These are phyloP conservation scores for Podila epicladia DNA, from an alignment of 192 early-diverging fungal species.

Conservation along the genomic window DNA sequence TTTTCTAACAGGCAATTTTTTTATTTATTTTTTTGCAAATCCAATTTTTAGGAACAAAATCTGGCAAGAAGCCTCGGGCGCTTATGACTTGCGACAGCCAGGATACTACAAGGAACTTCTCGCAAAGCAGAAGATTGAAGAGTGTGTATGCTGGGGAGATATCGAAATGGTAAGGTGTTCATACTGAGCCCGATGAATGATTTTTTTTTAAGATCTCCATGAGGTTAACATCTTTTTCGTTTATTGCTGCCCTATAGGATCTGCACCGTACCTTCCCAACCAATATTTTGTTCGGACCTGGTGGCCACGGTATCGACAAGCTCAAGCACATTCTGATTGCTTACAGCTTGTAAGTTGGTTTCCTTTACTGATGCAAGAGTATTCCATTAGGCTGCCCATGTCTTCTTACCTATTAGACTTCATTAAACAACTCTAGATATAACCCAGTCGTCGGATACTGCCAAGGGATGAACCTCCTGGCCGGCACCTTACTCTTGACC, in stretches of 20 bases:
- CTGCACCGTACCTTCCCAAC: slow-evolving; percentile 48
- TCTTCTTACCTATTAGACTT: background rate
- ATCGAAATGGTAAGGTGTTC: slow-evolving; percentile 33
- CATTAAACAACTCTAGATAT: slow-evolving; percentile 2
- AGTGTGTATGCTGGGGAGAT: slow-evolving; percentile 42
- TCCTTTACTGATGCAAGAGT: background rate
- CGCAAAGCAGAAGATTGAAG: slow-evolving; percentile 17
- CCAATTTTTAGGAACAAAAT: slow-evolving; percentile 33
- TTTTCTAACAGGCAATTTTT: no score
- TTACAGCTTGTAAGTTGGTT: slow-evolving; percentile 36
- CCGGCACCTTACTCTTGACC: slow-evolving; percentile 57
- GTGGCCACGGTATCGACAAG: slow-evolving; percentile 45
- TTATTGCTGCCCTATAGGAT: slow-evolving; percentile 8
- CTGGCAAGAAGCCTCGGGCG: slow-evolving; percentile 46
- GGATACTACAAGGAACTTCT: slow-evolving; percentile 40
- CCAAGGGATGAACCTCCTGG: slow-evolving; percentile 69
- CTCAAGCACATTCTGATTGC: slow-evolving; percentile 47
- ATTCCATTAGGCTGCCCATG: no score
- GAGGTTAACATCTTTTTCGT: background rate
- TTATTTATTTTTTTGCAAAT: no score
- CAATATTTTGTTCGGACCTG: slow-evolving; percentile 45
- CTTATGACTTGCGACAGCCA: slow-evolving; percentile 34
- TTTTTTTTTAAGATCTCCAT: background rate
- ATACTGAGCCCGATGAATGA: background rate
- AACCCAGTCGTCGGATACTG: slow-evolving; percentile 63